Conservation (phyloP, 805 yeast species). For the Cyberlindnera mississippiensis region DNA sequence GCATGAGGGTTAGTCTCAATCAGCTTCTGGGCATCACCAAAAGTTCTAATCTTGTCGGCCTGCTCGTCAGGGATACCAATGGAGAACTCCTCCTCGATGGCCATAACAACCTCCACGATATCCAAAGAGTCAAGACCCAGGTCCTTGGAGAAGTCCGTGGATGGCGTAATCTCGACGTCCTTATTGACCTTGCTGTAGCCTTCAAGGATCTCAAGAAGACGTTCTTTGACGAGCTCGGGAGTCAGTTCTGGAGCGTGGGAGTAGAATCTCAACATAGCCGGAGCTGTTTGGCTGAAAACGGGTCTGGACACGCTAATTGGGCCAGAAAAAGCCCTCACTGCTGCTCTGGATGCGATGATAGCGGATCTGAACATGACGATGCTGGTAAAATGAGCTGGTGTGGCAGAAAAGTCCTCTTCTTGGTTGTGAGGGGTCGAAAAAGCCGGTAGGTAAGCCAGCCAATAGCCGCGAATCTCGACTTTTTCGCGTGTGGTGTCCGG, state of each 20-base stretch:
- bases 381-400: neutral
- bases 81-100: slow-evolving; percentile 64
- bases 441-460: too few relatives aligned
- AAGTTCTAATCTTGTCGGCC: slow-evolving; percentile 83
- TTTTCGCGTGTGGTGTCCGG: neutral
- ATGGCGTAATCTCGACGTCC: slow-evolving; percentile 29
- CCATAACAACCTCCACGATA: slow-evolving; percentile 68
- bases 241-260: slow-evolving; percentile 59
- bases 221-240: slow-evolving; percentile 56
- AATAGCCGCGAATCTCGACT: too few relatives aligned
- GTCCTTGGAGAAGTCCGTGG: slow-evolving; percentile 57
- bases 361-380: slow-evolving; percentile 8
- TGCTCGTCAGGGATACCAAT: slow-evolving; percentile 73
- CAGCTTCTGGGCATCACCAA: slow-evolving; percentile 80
- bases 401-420: too few relatives aligned
- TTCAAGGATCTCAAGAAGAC: slow-evolving; percentile 61
- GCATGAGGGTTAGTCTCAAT: slow-evolving; percentile 37
- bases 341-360: slow-evolving; percentile 1
- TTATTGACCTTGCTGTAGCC: slow-evolving; percentile 52
- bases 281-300: neutral
- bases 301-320: neutral
- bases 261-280: slow-evolving; percentile 32
- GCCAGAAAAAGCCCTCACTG: neutral
- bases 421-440: too few relatives aligned
- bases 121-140: slow-evolving; percentile 70